Percentiles rank a stretch among this genome's conserved stretches.
These are phyloP conservation scores for Ophiorrhiza pumila DNA, from an alignment of 257 asterid genomes.

Conservation along the genomic window DNA sequence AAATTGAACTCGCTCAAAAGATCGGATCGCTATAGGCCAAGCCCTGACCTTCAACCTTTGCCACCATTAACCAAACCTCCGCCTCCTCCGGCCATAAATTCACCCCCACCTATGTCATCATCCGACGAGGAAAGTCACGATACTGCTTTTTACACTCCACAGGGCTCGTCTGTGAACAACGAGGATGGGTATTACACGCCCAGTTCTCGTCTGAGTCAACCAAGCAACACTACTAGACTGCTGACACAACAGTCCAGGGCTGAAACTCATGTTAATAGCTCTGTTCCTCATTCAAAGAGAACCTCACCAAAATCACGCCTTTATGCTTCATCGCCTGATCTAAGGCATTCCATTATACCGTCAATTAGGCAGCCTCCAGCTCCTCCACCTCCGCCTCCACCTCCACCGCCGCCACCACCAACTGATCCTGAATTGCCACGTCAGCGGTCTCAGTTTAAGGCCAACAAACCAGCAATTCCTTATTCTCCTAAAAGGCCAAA, in stretches of 20 bases:
- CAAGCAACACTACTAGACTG: constrained; percentile 24
- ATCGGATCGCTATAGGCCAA: constrained; percentile 80
- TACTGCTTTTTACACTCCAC: constrained; percentile 83
- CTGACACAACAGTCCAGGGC: constrained; percentile 26
- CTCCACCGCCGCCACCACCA: constrained; percentile 28
- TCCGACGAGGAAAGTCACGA: constrained; percentile 86
- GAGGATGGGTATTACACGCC: constrained; percentile 49
- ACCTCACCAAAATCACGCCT: constrained; percentile 80
- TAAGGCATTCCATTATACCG: constrained; percentile 60
- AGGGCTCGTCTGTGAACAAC: constrained; percentile 72
- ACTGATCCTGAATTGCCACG: constrained; percentile 28
- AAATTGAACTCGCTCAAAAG: constrained; percentile 61
- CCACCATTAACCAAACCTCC: constrained; percentile 84
- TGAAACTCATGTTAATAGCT: constrained; percentile 28
- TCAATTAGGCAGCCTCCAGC: constrained; percentile 57
- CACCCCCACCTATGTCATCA: constrained; percentile 92
- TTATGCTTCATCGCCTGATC: constrained; percentile 55
- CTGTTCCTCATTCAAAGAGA: constrained; percentile 66
- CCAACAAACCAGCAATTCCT: constrained; percentile 35
- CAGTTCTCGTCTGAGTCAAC: constrained; percentile 36
- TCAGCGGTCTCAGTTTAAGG: constrained; percentile 22
- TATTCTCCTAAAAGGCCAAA: constrained; percentile 56
- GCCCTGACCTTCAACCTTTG: constrained; percentile 97
- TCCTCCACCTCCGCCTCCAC: constrained; percentile 38
- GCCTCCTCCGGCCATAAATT: constrained; percentile 54